phyloP scores from a whole-genome alignment of 2,329 filamentous ascomycete species.

The Raffaelea deltoideospora region DNA sequence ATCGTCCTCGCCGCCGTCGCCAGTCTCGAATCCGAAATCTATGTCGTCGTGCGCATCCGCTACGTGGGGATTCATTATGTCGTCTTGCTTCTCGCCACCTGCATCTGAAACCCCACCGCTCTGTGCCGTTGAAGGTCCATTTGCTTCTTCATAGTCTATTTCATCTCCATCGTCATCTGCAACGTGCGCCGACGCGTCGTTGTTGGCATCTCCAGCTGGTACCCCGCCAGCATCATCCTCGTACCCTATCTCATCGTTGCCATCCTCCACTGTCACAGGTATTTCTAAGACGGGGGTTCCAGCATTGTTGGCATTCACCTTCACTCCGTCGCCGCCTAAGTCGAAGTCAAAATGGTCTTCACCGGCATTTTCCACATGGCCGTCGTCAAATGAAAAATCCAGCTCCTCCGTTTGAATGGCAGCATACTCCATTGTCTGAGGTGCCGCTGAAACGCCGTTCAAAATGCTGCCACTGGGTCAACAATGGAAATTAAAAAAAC shows the following conservation, averaged over 20 bases:
- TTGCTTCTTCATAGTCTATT: not conserved
- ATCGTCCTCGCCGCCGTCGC: not conserved
- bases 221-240: slow-evolving; percentile 3
- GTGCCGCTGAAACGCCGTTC: too few species aligned
- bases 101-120: not conserved
- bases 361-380: slow-evolving; percentile 6
- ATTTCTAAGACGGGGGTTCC: not conserved
- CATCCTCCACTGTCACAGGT: slow-evolving; percentile 1
- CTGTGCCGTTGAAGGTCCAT: not conserved
- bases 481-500: too few species aligned
- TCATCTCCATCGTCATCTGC: not conserved
- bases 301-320: slow-evolving; percentile 2
- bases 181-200: not conserved
- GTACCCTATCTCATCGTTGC: slow-evolving; percentile 9
- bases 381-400: slow-evolving; percentile 10
- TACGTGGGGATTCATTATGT: too few species aligned
- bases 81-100: not conserved
- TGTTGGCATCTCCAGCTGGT: not conserved
- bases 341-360: slow-evolving; percentile 18
- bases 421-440: too few species aligned
- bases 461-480: too few species aligned
- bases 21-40: not conserved
- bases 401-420: slow-evolving; percentile 8
- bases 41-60: not conserved
- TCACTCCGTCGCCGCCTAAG: slow-evolving; percentile 12